Evolutionary conservation across 345 rosid species (phyloP).

Genomic region (Bruguiera parviflora): DNA sequence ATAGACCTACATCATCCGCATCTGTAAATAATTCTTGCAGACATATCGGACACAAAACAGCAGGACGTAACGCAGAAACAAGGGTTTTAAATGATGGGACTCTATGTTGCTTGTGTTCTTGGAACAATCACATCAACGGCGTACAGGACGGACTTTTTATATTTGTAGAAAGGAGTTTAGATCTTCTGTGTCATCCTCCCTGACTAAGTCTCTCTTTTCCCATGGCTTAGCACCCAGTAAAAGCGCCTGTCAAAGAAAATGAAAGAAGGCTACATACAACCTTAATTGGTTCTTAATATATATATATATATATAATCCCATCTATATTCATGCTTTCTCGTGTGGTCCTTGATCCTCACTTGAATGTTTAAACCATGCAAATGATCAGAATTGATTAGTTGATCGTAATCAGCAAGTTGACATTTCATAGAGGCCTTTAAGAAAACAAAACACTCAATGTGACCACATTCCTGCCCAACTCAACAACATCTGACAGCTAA

Average conservation of each 20-base stretch:
- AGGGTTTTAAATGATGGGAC: not conserved
- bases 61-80: not conserved
- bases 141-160: not conserved
- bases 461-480: not conserved
- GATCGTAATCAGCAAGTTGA: slow-evolving; percentile 13
- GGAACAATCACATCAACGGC: slow-evolving; percentile 21
- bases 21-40: too few species aligned
- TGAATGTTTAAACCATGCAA: not conserved
- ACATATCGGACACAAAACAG: too few species aligned
- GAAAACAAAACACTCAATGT: not conserved
- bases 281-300: not conserved
- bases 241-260: not conserved
- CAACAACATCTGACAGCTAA: not conserved
- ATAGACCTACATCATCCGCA: too few species aligned
- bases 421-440: slow-evolving; percentile 1
- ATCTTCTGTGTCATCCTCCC: not conserved
- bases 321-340: not conserved
- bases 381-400: not conserved
- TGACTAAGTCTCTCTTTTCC: not conserved
- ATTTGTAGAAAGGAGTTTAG: not conserved
- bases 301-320: not conserved
- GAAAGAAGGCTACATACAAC: not conserved
- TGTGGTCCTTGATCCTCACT: not conserved
- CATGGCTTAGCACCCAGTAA: not conserved
- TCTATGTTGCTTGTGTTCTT: slow-evolving; percentile 21